Conservation (phyloP, 108 stramenopile genomes). For the Nitzschia palea region DNA sequence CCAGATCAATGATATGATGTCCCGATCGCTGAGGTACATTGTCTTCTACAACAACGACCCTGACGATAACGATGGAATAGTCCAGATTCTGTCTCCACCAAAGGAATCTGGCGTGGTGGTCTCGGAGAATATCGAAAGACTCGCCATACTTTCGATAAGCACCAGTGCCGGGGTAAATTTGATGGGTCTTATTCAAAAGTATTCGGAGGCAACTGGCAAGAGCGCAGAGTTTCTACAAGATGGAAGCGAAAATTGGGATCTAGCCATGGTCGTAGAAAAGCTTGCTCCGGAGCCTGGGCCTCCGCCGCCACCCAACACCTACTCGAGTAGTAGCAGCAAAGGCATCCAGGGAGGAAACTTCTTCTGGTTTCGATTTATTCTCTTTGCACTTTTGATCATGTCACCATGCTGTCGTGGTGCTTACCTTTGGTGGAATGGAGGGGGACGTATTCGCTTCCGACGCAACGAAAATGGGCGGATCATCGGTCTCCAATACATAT, state of each 20-base stretch:
- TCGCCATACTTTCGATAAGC: slow-evolving; percentile 9
- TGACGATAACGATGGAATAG: slow-evolving; percentile 14
- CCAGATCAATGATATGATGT: slow-evolving; percentile 18
- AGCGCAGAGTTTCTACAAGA: slow-evolving; percentile 6
- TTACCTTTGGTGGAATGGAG: slow-evolving; percentile 50
- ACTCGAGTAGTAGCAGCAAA: not conserved
- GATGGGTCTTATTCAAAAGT: slow-evolving; percentile 6
- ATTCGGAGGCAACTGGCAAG: not conserved
- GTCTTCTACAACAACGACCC: slow-evolving; percentile 46
- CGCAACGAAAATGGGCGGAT: slow-evolving; percentile 48
- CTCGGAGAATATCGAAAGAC: not conserved
- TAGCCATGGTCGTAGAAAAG: slow-evolving; percentile 6
- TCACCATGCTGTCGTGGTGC: slow-evolving; percentile 46
- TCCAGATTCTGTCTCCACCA: not conserved
- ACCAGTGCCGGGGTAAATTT: slow-evolving; percentile 10
- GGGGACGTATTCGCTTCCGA: slow-evolving; percentile 46
- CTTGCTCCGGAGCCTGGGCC: not conserved
- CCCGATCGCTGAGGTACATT: slow-evolving; percentile 16
- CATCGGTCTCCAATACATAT: slow-evolving; percentile 44
- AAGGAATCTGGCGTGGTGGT: not conserved
- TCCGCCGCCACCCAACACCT: not conserved
- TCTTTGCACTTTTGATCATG: slow-evolving; percentile 50
- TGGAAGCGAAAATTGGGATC: slow-evolving; percentile 13
- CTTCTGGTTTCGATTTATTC: slow-evolving; percentile 40
- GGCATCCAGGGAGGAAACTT: slow-evolving; percentile 13